Conservation (phyloP, 2,329 filamentous ascomycete genomes). For the Lanzia echinophila region DNA sequence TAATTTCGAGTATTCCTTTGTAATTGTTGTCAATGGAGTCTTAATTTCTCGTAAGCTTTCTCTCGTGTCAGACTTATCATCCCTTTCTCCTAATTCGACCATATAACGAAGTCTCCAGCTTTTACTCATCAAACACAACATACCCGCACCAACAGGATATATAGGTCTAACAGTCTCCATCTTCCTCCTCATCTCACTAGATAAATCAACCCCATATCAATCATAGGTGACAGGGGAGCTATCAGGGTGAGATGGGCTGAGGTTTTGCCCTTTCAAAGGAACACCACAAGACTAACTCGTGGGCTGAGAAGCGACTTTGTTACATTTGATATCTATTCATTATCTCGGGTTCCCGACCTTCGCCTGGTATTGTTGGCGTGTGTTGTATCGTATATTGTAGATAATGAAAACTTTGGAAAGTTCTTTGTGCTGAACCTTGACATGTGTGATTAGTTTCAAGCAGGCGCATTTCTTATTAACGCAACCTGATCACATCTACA, state of each 20-base stretch:
- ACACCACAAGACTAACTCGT: neutral
- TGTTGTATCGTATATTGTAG: neutral
- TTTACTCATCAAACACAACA: neutral
- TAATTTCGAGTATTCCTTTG: neutral
- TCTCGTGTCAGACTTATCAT: conserved; percentile 4
- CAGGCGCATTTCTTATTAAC: neutral
- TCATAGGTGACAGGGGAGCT: neutral
- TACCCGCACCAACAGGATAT: neutral
- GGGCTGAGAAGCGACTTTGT: too few species aligned
- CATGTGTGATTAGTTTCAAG: conserved; percentile 1
- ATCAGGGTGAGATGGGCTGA: too few species aligned
- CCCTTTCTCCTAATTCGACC: neutral
- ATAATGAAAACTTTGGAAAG: neutral
- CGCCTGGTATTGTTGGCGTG: neutral
- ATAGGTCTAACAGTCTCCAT: neutral
- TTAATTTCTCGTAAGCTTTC: neutral
- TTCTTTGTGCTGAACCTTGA: neutral
- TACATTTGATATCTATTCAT: too few species aligned
- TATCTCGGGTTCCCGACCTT: neutral
- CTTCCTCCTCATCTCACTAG: neutral
- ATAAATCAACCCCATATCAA: neutral
- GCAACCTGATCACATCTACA: neutral
- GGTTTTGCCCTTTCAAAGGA: neutral
- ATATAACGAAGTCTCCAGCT: neutral
- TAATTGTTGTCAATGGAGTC: neutral